These are phyloP conservation scores for Platismatia glauca DNA, from an alignment of 495 filamentous ascomycete genomes.

Conservation along the genomic window DNA sequence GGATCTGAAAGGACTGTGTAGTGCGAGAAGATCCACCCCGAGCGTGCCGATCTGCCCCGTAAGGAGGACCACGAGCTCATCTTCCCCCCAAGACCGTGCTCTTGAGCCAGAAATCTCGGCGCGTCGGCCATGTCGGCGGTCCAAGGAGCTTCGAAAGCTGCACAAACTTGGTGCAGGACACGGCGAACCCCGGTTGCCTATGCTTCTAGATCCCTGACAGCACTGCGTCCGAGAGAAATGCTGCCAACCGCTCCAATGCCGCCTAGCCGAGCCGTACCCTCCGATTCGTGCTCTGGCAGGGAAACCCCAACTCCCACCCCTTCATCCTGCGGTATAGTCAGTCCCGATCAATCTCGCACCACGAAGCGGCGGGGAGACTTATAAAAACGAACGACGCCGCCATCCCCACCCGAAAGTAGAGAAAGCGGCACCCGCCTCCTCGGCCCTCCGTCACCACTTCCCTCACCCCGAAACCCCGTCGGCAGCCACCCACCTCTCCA, in stretches of 20 bases:
- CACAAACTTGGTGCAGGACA: no score
- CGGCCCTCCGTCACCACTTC: conserved; percentile 23
- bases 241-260: neutral
- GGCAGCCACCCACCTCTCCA: conserved; percentile 2
- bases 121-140: no score
- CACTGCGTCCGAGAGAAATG: no score
- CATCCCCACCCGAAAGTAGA: conserved; percentile 12
- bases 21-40: no score
- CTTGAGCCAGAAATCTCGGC: no score
- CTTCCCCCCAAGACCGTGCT: no score
- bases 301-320: neutral
- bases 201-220: no score
- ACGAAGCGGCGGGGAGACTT: conserved; percentile 17
- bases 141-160: no score
- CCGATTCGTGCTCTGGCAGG: neutral
- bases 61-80: no score
- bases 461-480: conserved; percentile 10
- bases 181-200: no score
- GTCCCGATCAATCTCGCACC: neutral
- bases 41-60: no score
- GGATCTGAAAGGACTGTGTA: no score
- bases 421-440: conserved; percentile 16
- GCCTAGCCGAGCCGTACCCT: neutral
- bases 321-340: conserved; percentile 7
- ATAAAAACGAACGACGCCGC: conserved; percentile 25